Base-by-base conservation (phyloP, 148 eudicot genomes). In the Persicaria tinctoria region DNA sequence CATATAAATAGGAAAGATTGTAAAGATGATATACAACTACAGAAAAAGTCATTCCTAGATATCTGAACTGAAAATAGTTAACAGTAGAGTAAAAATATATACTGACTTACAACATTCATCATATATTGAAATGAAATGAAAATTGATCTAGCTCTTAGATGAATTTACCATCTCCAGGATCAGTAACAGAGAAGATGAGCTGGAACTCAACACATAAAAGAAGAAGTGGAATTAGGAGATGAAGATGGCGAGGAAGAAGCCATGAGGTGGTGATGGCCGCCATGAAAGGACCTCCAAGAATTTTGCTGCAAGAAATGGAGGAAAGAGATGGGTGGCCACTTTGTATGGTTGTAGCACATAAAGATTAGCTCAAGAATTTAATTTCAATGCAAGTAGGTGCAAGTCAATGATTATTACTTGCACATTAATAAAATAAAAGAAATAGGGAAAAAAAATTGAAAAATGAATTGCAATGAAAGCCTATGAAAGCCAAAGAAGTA, bases 91-190 rank as follows among this genome's bases (percentile, higher is more conserved):
- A 32, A 32, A 32, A 32, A 32, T 32, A 32, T 32, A 32, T 32
- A 32, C 41, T 32, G 41, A 0, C 41, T 1, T 32, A 32, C 41
- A 32, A 32, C 41, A 32, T 32, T 32, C 41, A 32, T 32, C 41
- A 32, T 32, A 32, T 32, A 32, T 2, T 32, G 41, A 32, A 32
- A 32, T 32, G 41, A 32, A 32, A 32, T 32, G 41, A 32, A 32
- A 32, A 32, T 32, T 12, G 13, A 14, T 12, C n/a, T 1, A 62
- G 48, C 38, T 11, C 53, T 18, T 0, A 8, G 45, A 45, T 54
- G 51, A 3, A 20, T 32, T 32, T 88, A 92, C 97, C 91, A 70
- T 92, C 97, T 16, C 75, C 81, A 10, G 87, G 82, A 59, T 92
- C 85, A 20, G 94, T 92, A 20, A 63, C 41, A 12, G 89, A 84